A percentile compares a stretch with the other conserved stretches of the same genome.
Conservation (phyloP, 1,284 basidiomycete genomes). For the Rhodotorula mucilaginosa region DNA sequence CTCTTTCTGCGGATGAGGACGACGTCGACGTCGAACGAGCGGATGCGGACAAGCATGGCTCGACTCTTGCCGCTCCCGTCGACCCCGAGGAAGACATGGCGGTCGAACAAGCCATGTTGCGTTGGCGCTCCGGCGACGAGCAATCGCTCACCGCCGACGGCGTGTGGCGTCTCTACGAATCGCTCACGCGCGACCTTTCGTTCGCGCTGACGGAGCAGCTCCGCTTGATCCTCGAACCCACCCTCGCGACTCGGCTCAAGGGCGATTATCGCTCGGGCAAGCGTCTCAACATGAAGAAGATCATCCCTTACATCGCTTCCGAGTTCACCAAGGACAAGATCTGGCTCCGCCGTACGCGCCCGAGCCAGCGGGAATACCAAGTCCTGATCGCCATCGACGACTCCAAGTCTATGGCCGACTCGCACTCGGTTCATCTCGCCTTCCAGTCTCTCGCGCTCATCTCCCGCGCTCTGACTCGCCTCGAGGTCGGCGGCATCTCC, state of each 20-base stretch:
- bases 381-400: slow-evolving; percentile 93
- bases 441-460: slow-evolving; percentile 93
- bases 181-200: slow-evolving; percentile 85
- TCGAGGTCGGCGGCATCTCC: slow-evolving; percentile 92
- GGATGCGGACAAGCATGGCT: slow-evolving; percentile 56
- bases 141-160: slow-evolving; percentile 63
- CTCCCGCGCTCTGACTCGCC: slow-evolving; percentile 80
- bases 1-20: slow-evolving; percentile 47
- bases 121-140: slow-evolving; percentile 64
- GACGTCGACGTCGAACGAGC: slow-evolving; percentile 42
- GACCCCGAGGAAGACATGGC: slow-evolving; percentile 39
- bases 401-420: slow-evolving; percentile 93
- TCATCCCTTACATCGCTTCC: slow-evolving; percentile 96
- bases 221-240: slow-evolving; percentile 93
- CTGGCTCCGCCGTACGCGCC: slow-evolving; percentile 92
- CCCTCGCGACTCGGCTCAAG: slow-evolving; percentile 86
- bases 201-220: slow-evolving; percentile 93
- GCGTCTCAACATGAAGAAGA: slow-evolving; percentile 98
- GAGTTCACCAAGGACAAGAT: slow-evolving; percentile 99
- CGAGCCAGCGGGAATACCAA: slow-evolving; percentile 93
- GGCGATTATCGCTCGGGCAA: slow-evolving; percentile 99
- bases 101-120: slow-evolving; percentile 63
- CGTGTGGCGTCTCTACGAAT: slow-evolving; percentile 87
- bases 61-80: slow-evolving; percentile 37
- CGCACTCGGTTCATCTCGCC: slow-evolving; percentile 87